Evolutionary conservation across 345 rosid genomes (phyloP).

Genomic region (Adansonia digitata): DNA sequence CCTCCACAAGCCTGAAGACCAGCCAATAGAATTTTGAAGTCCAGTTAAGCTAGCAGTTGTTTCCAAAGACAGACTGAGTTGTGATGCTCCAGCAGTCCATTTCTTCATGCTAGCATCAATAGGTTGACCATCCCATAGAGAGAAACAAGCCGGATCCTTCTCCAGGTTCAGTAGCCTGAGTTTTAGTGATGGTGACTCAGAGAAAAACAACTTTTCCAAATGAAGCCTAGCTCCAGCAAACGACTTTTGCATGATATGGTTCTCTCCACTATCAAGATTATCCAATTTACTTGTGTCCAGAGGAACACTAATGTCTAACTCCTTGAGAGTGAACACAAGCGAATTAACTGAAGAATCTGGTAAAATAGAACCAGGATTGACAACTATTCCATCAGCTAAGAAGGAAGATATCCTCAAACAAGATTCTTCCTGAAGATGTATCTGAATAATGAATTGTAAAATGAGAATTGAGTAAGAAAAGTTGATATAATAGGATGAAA

Average conservation of each 20-base stretch:
- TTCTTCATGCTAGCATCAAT: constrained; percentile 95
- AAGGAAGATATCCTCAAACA: constrained; percentile 92
- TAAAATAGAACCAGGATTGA: constrained; percentile 70
- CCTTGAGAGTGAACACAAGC: constrained; percentile 54
- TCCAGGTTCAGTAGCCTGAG: constrained; percentile 70
- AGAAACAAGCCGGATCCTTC: constrained; percentile 97
- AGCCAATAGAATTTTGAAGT: constrained; percentile 27
- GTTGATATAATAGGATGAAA: background rate
- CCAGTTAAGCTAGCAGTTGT: constrained; percentile 40
- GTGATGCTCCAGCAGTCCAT: constrained; percentile 67
- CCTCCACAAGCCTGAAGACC: constrained; percentile 57
- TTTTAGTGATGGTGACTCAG: constrained; percentile 81
- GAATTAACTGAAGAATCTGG: constrained; percentile 80
- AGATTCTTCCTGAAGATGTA: constrained; percentile 95
- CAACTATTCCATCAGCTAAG: constrained; percentile 90
- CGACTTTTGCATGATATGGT: constrained; percentile 32
- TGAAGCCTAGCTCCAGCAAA: constrained; percentile 93
- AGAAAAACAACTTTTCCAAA: constrained; percentile 65
- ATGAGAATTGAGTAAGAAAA: constrained; percentile 14
- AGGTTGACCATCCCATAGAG: constrained; percentile 85
- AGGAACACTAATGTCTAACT: constrained; percentile 74
- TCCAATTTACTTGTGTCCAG: constrained; percentile 45
- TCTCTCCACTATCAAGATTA: constrained; percentile 26
- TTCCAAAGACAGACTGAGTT: constrained; percentile 71
- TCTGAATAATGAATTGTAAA: constrained; percentile 39